Evolutionary conservation across 2,329 filamentous ascomycete genomes (phyloP).

Genomic region (Boeremia exigua): DNA sequence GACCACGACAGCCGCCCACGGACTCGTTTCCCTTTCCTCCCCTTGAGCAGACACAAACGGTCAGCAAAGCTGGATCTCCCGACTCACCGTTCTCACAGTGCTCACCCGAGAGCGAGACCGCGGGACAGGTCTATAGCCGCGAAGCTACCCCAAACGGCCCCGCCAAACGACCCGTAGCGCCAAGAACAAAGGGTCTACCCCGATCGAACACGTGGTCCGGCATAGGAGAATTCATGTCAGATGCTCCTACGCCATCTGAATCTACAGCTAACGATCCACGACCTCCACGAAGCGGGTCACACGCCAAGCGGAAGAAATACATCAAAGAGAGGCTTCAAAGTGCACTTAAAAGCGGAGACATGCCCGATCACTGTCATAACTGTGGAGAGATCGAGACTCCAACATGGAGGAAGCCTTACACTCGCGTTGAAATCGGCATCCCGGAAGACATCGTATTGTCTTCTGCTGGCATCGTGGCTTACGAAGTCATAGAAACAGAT

Average conservation of each 20-base stretch:
- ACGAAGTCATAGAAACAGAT: conserved; percentile 37
- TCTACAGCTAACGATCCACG: background rate
- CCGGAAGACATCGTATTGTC: conserved; percentile 75
- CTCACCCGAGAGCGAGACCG: conserved; percentile 28
- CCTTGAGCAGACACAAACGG: conserved; percentile 5
- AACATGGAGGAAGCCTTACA: conserved; percentile 93
- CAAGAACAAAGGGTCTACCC: conserved; percentile 39
- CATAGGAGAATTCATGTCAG: conserved; percentile 41
- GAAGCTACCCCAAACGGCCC: conserved; percentile 33
- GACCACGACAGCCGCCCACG: conserved; percentile 8
- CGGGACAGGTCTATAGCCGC: conserved; percentile 28
- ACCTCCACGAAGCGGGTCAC: conserved; percentile 55
- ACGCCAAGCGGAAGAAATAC: conserved; percentile 70
- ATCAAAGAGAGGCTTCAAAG: conserved; percentile 63
- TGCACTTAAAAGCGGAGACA: conserved; percentile 76
- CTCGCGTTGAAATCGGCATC: conserved; percentile 73
- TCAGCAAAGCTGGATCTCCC: conserved; percentile 26
- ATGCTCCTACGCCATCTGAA: conserved; percentile 36
- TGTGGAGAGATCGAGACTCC: conserved; percentile 96
- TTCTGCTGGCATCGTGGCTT: conserved; percentile 69
- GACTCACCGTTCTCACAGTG: conserved; percentile 24
- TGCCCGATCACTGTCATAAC: conserved; percentile 88
- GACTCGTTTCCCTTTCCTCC: conserved; percentile 11
- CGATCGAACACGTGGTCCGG: conserved; percentile 49
- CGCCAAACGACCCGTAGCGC: conserved; percentile 19